Conservation (phyloP, 257 asterid genomes). For the Haberlea rhodopensis region DNA sequence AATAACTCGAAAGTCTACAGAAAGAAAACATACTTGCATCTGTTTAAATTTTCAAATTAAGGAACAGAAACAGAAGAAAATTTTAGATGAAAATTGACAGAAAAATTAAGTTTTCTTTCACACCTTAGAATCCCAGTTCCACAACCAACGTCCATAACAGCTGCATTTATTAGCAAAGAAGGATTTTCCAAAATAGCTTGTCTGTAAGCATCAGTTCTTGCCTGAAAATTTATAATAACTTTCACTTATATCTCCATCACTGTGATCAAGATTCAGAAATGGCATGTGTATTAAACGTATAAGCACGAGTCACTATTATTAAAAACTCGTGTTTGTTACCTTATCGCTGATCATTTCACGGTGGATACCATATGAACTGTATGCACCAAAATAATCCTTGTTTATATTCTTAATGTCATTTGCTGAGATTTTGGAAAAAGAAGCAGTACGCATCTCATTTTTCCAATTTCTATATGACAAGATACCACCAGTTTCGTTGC, state of each 20-base stretch:
- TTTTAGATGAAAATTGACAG: conserved; percentile 8
- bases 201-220: conserved; percentile 81
- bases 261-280: not conserved
- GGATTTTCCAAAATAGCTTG: conserved; percentile 85
- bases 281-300: not conserved
- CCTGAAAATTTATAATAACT: conserved; percentile 46
- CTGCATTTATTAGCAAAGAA: conserved; percentile 65
- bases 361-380: conserved; percentile 91
- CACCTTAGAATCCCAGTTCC: conserved; percentile 98
- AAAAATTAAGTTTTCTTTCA: conserved; percentile 17
- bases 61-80: not conserved
- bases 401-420: conserved; percentile 48
- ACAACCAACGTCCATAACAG: conserved; percentile 94
- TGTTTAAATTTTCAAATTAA: not conserved
- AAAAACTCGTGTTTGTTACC: conserved; percentile 42
- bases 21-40: not conserved
- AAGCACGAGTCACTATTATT: conserved; percentile 1
- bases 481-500: conserved; percentile 20
- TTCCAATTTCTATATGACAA: conserved; percentile 22
- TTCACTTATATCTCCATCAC: conserved; percentile 18
- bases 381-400: conserved; percentile 72
- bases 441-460: conserved; percentile 19
- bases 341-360: conserved; percentile 96
- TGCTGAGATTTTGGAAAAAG: conserved; percentile 36
- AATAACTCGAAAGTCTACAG: too few species aligned